Evolutionary conservation across 805 yeast species (phyloP).

Genomic region (Candida tibetensis): DNA sequence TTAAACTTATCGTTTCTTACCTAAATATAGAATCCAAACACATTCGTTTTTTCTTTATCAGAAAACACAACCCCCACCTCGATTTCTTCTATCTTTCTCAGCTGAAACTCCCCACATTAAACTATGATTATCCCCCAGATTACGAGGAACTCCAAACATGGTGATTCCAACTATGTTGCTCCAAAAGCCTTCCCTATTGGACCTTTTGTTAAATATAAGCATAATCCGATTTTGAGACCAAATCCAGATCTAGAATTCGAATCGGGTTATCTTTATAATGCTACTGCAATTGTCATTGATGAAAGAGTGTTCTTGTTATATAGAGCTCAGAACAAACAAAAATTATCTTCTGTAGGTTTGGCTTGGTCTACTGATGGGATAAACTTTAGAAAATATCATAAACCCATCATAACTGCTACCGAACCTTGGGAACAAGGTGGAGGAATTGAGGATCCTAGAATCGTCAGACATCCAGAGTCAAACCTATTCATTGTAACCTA

Average conservation of each 20-base stretch:
- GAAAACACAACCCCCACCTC: too few relatives aligned
- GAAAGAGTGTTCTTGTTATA: conserved; percentile 36
- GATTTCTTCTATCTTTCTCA: too few relatives aligned
- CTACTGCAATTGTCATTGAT: conserved; percentile 41
- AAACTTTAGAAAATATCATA: conserved; percentile 26
- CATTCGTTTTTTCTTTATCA: too few relatives aligned
- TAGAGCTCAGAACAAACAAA: conserved; percentile 36
- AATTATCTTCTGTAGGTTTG: conserved; percentile 34
- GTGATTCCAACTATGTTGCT: conserved; percentile 29
- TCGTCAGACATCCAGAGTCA: conserved; percentile 35
- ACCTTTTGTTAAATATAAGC: conserved; percentile 33
- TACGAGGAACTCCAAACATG: conserved; percentile 23
- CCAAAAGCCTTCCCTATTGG: conserved; percentile 41
- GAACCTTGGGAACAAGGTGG: conserved; percentile 41
- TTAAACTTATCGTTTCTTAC: too few relatives aligned
- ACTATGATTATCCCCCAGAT: conserved; percentile 24
- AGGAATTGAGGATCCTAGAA: conserved; percentile 44
- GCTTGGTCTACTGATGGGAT: conserved; percentile 43
- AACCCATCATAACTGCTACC: conserved; percentile 34
- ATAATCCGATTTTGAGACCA: conserved; percentile 39
- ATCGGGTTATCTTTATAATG: conserved; percentile 39
- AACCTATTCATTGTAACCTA: conserved; percentile 39
- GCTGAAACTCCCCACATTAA: too few relatives aligned
- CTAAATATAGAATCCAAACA: too few relatives aligned
- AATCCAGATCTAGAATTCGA: conserved; percentile 38